Evolutionary conservation across 1,284 basidiomycete genomes (phyloP), one percentile per base, ranked within the genome.

Genomic region (Neotropicomus parvogracilis): DNA sequence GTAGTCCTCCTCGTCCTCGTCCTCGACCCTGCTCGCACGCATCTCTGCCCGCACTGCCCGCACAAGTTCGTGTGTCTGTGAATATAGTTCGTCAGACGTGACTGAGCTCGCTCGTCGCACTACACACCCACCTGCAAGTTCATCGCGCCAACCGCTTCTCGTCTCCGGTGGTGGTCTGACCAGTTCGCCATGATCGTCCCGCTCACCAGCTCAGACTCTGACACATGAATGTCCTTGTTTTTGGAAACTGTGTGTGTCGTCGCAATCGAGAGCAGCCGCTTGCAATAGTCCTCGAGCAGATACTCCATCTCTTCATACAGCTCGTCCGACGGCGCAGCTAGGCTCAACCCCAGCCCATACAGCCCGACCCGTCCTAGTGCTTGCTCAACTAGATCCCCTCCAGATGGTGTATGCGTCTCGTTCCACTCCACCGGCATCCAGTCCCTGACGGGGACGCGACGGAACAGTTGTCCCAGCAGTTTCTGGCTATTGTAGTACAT

Each of bases 161-260:
- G 56, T 40, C 73, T 55, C 39, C 64, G 65, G 21, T 67, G 62
- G 49, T 70, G 71, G 52, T 75, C 69, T 9, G 60, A 52, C 58
- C 72, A 72, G 44, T 68, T 70, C 4, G 68, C 71, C 54, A 71
- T 64, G 28, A 75, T 75, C 17, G 73, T 73, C 19, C 74, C 73
- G 21, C 70, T 73, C 8, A 74, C 59, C 1, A 75, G 58, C 55
- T 75, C 73, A 17, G 71, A 66, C 45, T 75, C 73, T 0, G 70
- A 64, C 26, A 75, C 54, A 8, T 53, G 34, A 8, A 54, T 40
- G 10, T 73, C 60, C 43, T 64, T 59, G 50, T 62, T 62, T 54
- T 64, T 66, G 3, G 63, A 66, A n/a, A 64, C 45, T 17, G 70
- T 68, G 32, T 72, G 64, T 2, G 63, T 52, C n/a, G 56, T 60